phyloP scores from a whole-genome alignment of 2,329 filamentous ascomycete genomes.

The Chaetomium globosum region DNA sequence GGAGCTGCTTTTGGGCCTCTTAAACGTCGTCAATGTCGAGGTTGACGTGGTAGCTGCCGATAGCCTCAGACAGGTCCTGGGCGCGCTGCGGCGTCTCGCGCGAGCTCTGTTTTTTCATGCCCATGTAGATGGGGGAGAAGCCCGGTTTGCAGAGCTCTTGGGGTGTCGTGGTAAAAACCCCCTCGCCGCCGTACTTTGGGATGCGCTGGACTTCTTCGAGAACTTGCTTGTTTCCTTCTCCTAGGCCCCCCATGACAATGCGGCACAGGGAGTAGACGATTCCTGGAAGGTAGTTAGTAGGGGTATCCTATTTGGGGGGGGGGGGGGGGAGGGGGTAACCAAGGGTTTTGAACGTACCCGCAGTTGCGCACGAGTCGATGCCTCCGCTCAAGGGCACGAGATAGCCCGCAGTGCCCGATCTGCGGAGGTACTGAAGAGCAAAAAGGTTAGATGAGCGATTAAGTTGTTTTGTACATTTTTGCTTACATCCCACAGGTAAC shows the following conservation, averaged over 20 bases:
- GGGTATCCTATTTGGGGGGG: background rate
- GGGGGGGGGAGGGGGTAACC: slow-evolving; percentile 29
- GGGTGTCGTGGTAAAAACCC: slow-evolving; percentile 53
- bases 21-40: slow-evolving; percentile 73
- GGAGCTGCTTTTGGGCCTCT: slow-evolving; percentile 60
- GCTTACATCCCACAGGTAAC: slow-evolving; percentile 57
- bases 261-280: slow-evolving; percentile 57
- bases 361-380: slow-evolving; percentile 59
- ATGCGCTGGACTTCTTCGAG: slow-evolving; percentile 46
- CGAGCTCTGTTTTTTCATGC: slow-evolving; percentile 67
- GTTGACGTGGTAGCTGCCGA: slow-evolving; percentile 73
- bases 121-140: slow-evolving; percentile 67
- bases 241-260: slow-evolving; percentile 57
- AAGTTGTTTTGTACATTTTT: too few species aligned
- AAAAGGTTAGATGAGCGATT: background rate
- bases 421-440: slow-evolving; percentile 52
- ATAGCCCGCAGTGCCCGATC: slow-evolving; percentile 55
- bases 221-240: slow-evolving; percentile 46
- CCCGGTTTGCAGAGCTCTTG: slow-evolving; percentile 60
- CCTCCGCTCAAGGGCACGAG: slow-evolving; percentile 61
- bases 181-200: slow-evolving; percentile 38
- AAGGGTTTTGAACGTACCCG: slow-evolving; percentile 18
- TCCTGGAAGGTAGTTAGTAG: slow-evolving; percentile 14
- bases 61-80: slow-evolving; percentile 59
- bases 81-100: slow-evolving; percentile 69